Evolutionary conservation across 306 rosid genomes (phyloP).

Genomic region (Prinsepia uniflora): DNA sequence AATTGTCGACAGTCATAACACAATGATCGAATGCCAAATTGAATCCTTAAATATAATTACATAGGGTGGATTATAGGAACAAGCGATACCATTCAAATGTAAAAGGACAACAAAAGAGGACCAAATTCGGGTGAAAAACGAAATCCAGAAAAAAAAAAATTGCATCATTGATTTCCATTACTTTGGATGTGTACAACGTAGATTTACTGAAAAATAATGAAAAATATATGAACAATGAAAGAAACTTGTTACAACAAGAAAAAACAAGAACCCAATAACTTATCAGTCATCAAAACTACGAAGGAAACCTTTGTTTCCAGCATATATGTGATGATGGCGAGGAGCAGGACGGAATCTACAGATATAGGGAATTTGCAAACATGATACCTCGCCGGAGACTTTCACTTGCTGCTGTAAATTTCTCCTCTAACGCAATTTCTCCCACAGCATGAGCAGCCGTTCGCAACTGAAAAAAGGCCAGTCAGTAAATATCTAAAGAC

Average conservation of each 20-base stretch:
- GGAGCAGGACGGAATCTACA: conserved; percentile 45
- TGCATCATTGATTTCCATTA: not conserved
- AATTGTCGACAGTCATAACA: too few species aligned
- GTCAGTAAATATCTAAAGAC: not conserved
- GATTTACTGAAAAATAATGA: not conserved
- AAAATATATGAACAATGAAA: not conserved
- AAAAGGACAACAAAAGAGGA: not conserved
- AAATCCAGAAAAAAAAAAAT: too few species aligned
- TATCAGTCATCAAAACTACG: not conserved
- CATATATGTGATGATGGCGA: not conserved
- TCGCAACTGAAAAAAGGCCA: conserved; percentile 47
- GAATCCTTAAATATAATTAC: not conserved
- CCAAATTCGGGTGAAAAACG: too few species aligned
- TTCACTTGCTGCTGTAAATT: conserved; percentile 80
- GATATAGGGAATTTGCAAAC: conserved; percentile 93
- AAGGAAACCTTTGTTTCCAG: conserved; percentile 9
- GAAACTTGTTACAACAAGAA: conserved; percentile 4
- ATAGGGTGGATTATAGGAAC: not conserved
- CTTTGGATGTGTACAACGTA: conserved; percentile 17
- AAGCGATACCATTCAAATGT: too few species aligned
- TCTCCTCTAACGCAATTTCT: conserved; percentile 72
- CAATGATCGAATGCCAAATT: too few species aligned
- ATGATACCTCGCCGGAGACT: conserved; percentile 96
- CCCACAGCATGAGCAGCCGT: conserved; percentile 92
- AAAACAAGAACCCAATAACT: not conserved